phyloP scores from a whole-genome alignment of 179 eudicot genomes.

The Vitellaria paradoxa region DNA sequence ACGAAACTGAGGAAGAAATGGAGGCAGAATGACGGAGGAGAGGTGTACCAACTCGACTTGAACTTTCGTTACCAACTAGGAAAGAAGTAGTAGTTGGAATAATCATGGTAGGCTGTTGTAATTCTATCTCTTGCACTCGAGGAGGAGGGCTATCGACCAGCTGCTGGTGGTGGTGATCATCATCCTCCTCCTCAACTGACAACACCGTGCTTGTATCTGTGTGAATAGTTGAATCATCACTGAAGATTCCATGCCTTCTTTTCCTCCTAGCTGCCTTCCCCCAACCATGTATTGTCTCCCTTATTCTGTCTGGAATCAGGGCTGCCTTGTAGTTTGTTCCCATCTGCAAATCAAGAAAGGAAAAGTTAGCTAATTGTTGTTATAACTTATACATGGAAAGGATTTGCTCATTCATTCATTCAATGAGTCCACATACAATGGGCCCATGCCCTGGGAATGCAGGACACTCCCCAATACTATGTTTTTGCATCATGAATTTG shows the following conservation, averaged over 20 bases:
- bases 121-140: constrained; percentile 51
- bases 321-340: constrained; percentile 99
- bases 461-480: too few relatives aligned
- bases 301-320: constrained; percentile 78
- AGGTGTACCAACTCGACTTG: constrained; percentile 69
- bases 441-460: too few relatives aligned
- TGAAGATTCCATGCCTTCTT: constrained; percentile 49
- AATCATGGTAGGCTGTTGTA: constrained; percentile 38
- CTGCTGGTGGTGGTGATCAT: constrained; percentile 21
- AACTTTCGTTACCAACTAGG: constrained; percentile 44
- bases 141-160: constrained; percentile 53
- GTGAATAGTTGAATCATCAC: constrained; percentile 73
- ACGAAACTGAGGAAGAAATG: constrained; percentile 33
- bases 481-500: too few relatives aligned
- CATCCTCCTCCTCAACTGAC: constrained; percentile 75
- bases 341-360: constrained; percentile 46
- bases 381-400: too few relatives aligned
- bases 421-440: too few relatives aligned
- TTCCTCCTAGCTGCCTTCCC: constrained; percentile 74
- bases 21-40: constrained; percentile 69
- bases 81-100: constrained; percentile 33
- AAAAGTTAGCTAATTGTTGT: too few relatives aligned
- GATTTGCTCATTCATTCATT: too few relatives aligned
- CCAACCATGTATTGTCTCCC: constrained; percentile 95
- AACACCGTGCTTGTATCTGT: constrained; percentile 89